Conservation (phyloP, 1,284 basidiomycete species). For the Ustilago curta region DNA sequence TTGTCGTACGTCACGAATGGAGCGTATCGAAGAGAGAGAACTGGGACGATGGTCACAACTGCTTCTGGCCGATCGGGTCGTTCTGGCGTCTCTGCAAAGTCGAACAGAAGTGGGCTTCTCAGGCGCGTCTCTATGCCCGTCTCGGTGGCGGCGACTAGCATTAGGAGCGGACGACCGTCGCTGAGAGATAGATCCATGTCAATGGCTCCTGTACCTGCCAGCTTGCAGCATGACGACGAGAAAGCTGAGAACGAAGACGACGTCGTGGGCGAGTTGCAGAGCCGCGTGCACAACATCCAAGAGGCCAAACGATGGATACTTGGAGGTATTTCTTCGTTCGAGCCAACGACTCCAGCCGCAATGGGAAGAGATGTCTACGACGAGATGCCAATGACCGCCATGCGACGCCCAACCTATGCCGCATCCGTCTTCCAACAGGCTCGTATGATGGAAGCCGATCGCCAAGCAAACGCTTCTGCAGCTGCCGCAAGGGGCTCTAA, state of each 20-base stretch:
- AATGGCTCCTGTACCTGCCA: slow-evolving; percentile 8
- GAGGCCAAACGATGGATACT: slow-evolving; percentile 36
- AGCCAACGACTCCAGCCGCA: not conserved
- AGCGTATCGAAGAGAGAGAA: slow-evolving; percentile 4
- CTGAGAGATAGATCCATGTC: slow-evolving; percentile 8
- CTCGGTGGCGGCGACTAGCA: not conserved
- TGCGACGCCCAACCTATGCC: slow-evolving; percentile 40
- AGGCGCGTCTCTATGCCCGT: slow-evolving; percentile 23
- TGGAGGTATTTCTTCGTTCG: not conserved
- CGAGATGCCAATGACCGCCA: slow-evolving; percentile 16
- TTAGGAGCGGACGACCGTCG: slow-evolving; percentile 8
- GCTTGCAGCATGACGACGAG: slow-evolving; percentile 15
- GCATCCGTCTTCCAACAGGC: slow-evolving; percentile 47
- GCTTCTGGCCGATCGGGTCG: slow-evolving; percentile 8
- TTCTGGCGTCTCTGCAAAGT: slow-evolving; percentile 7
- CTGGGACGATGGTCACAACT: slow-evolving; percentile 11
- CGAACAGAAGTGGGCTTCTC: slow-evolving; percentile 8
- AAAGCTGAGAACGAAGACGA: slow-evolving; percentile 16
- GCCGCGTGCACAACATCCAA: slow-evolving; percentile 20
- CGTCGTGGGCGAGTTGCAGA: slow-evolving; percentile 17
- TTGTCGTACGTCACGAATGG: not conserved
- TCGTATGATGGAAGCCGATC: slow-evolving; percentile 33
- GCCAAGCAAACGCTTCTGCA: slow-evolving; percentile 14
- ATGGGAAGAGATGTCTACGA: slow-evolving; percentile 18
- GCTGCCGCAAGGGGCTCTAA: slow-evolving; percentile 5